Base-by-base conservation (phyloP, 2,329 filamentous ascomycete species). In the Paracamarosporium sp. region DNA sequence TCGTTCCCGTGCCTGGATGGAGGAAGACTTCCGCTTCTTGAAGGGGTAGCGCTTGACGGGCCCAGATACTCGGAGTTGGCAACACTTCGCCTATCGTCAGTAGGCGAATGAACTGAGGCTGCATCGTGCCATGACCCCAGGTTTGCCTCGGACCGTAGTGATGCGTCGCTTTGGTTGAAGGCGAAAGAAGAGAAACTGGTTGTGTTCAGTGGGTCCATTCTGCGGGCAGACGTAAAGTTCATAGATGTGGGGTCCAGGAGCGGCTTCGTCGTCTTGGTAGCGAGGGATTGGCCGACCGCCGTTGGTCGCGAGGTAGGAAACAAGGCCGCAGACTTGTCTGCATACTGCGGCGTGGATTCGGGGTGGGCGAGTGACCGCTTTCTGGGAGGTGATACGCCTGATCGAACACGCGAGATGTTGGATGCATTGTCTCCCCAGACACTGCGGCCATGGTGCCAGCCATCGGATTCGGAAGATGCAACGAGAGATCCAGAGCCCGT, bases 401-500 rank as follows among this genome's bases (percentile, higher is more conserved):
- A 69, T 57, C 74, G 71, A 25, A 62, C 67, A 44, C 76, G 72
- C n/a, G 73, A 65, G 13, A 73, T 59, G 46, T 63, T 67, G 15
- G 72, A 60, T 13, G 69, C 56, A 12, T 56, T 63, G 44, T 86
- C 84, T 61, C 83, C 84, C 90, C 90, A 92, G 15, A 85, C 83
- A 35, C 82, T 78, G 61, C 79, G 81, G 50, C 81, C 78, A 44
- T 80, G 80, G 50, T 76, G 77, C 87, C 88, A 91, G 45, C 82
- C 80, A 64, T 91, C 88, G 17, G 86, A 85, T 68, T 92, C 88
- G 9, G 90, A 90, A 40, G 87, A 86, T 43, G 86, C 83, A 58
- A 90, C 82, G 36, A 93, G 80, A 57, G 89, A 90, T 59, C 87
- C 84, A 5, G 90, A 91, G 47, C 90, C 90, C 3, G 86, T 88